These are phyloP conservation scores for Hymenoscyphus scutula DNA, from an alignment of 2,329 filamentous ascomycete species.

Conservation along the genomic window DNA sequence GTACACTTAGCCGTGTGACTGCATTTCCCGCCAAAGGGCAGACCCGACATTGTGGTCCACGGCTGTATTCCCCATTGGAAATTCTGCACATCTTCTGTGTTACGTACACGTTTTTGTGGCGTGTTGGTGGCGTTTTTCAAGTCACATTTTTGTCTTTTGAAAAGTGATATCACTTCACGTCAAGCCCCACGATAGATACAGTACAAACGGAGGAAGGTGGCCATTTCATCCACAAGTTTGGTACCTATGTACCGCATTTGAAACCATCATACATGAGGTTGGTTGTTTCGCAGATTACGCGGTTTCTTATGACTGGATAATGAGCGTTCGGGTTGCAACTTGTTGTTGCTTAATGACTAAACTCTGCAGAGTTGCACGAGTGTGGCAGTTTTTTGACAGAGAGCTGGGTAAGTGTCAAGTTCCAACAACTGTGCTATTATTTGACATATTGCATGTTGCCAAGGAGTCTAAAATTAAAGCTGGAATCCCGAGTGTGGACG, in stretches of 20 bases:
- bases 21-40: no score
- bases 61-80: background rate
- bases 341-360: background rate
- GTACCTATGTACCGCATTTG: background rate
- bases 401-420: background rate
- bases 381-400: background rate
- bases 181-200: background rate
- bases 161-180: background rate
- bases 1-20: constrained; percentile 1
- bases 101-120: background rate
- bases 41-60: background rate
- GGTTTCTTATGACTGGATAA: background rate
- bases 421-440: background rate
- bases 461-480: background rate
- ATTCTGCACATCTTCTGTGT: background rate
- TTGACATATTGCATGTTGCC: background rate
- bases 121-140: background rate
- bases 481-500: background rate
- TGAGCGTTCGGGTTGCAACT: background rate
- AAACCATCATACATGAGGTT: background rate
- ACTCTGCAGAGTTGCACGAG: background rate
- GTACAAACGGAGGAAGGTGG: background rate
- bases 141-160: background rate
- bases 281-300: background rate
- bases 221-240: background rate